phyloP scores from a whole-genome alignment of 2,329 filamentous ascomycete species.

The Zasmidium citrigriseum region DNA sequence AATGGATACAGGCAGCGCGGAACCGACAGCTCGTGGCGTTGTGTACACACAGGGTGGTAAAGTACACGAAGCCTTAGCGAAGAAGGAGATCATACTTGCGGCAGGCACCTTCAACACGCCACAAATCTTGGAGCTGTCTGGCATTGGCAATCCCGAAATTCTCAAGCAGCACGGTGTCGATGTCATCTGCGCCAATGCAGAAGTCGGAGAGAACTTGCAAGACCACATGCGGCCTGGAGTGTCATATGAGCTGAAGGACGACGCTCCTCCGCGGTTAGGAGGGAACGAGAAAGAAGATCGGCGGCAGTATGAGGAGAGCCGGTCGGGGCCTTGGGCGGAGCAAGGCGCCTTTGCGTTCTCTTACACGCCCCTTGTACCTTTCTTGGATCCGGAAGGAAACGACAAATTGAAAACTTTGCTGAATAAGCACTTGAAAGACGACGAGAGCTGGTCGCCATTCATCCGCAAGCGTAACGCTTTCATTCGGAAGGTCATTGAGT shows the following conservation, averaged over 20 bases:
- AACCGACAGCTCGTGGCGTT: constrained; percentile 38
- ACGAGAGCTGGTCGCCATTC: not conserved
- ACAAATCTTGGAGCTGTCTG: constrained; percentile 65
- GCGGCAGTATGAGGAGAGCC: constrained; percentile 16
- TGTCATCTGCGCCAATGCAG: constrained; percentile 57
- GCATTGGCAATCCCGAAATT: constrained; percentile 59
- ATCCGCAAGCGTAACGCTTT: constrained; percentile 15
- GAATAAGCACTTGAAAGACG: constrained; percentile 1
- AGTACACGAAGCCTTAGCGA: not conserved
- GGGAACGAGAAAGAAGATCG: constrained; percentile 10
- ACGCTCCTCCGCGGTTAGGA: constrained; percentile 3
- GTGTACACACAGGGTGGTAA: not conserved
- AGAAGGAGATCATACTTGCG: constrained; percentile 45
- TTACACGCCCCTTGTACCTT: constrained; percentile 22
- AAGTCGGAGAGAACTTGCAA: constrained; percentile 65
- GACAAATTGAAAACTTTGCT: constrained; percentile 24
- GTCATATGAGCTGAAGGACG: constrained; percentile 27
- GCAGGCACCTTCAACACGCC: constrained; percentile 63
- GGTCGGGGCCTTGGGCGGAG: constrained; percentile 22
- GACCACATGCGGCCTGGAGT: constrained; percentile 48
- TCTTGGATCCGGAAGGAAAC: constrained; percentile 18
- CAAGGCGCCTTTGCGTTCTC: constrained; percentile 17
- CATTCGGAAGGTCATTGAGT: constrained; percentile 16
- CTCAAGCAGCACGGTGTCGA: constrained; percentile 56
- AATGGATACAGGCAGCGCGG: too few species aligned